Evolutionary conservation across 179 eudicot genomes (phyloP).

Genomic region (Drosera spatulata): DNA sequence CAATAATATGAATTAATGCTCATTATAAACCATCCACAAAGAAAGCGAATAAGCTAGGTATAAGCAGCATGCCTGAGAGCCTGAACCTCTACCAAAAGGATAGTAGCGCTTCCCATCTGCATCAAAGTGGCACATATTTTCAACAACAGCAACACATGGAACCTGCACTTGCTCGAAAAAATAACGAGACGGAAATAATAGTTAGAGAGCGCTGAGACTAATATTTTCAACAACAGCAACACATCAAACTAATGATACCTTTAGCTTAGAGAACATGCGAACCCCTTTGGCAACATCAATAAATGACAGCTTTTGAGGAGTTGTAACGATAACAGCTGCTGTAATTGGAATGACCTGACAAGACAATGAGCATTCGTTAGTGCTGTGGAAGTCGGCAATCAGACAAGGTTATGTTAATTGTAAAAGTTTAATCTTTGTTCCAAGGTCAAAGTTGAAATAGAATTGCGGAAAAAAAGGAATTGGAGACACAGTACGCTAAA

Average conservation of each 20-base stretch:
- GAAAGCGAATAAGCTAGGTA: constrained; percentile 19
- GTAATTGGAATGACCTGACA: constrained; percentile 89
- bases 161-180: constrained; percentile 33
- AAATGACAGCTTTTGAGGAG: constrained; percentile 96
- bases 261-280: constrained; percentile 98
- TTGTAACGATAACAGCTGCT: constrained; percentile 98
- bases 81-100: constrained; percentile 98
- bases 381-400: constrained; percentile 1
- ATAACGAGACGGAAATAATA: not conserved
- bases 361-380: constrained; percentile 3
- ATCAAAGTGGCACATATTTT: constrained; percentile 98
- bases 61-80: constrained; percentile 74
- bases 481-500: constrained; percentile 8
- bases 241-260: constrained; percentile 42
- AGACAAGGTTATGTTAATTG: not conserved
- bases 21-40: constrained; percentile 20
- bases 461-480: no score
- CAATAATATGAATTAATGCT: constrained; percentile 9
- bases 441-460: not conserved
- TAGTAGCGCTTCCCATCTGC: constrained; percentile 97
- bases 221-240: no score
- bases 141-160: constrained; percentile 97
- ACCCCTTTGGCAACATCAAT: constrained; percentile 99
- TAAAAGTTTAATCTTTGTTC: not conserved
- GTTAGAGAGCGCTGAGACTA: no score